Evolutionary conservation across 306 rosid genomes (phyloP).

Genomic region (Morella rubra): DNA sequence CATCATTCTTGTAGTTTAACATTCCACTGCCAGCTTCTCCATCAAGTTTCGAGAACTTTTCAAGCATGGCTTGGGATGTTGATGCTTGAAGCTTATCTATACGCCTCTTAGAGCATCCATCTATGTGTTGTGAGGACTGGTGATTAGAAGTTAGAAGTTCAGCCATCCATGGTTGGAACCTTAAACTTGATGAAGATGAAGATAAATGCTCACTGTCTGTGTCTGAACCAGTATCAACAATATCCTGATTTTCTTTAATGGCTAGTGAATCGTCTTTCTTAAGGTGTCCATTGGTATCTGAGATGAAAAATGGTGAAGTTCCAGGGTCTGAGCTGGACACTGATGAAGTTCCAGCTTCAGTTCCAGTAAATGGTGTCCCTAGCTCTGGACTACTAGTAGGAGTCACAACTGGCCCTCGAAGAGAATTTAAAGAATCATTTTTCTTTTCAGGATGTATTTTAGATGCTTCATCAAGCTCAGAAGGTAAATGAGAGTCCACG

Average conservation of each 20-base stretch:
- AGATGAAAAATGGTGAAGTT: slow-evolving; percentile 78
- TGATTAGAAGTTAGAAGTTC: slow-evolving; percentile 58
- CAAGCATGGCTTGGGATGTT: slow-evolving; percentile 54
- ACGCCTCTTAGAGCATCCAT: slow-evolving; percentile 48
- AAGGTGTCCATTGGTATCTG: slow-evolving; percentile 60
- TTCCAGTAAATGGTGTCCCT: slow-evolving; percentile 85
- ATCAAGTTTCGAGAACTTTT: slow-evolving; percentile 61
- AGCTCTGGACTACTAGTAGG: slow-evolving; percentile 97
- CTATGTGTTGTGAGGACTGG: slow-evolving; percentile 47
- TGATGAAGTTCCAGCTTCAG: slow-evolving; percentile 89
- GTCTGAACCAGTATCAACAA: slow-evolving; percentile 69
- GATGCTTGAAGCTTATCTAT: slow-evolving; percentile 54
- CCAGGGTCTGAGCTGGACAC: slow-evolving; percentile 95
- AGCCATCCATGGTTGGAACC: slow-evolving; percentile 85
- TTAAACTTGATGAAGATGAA: slow-evolving; percentile 67
- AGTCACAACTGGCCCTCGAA: slow-evolving; percentile 76
- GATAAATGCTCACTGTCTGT: slow-evolving; percentile 75
- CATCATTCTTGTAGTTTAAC: slow-evolving; percentile 50
- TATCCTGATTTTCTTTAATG: slow-evolving; percentile 60
- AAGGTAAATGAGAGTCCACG: slow-evolving; percentile 41
- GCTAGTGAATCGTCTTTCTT: slow-evolving; percentile 60
- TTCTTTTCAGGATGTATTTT: slow-evolving; percentile 50
- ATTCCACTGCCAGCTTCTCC: slow-evolving; percentile 61
- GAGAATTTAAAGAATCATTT: slow-evolving; percentile 46
- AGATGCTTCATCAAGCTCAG: slow-evolving; percentile 50